A percentile compares a stretch with the other conserved stretches of the same genome.
These are phyloP conservation scores for Flagelloscypha sp. DNA, from an alignment of 768 basidiomycete species.

Conservation along the genomic window DNA sequence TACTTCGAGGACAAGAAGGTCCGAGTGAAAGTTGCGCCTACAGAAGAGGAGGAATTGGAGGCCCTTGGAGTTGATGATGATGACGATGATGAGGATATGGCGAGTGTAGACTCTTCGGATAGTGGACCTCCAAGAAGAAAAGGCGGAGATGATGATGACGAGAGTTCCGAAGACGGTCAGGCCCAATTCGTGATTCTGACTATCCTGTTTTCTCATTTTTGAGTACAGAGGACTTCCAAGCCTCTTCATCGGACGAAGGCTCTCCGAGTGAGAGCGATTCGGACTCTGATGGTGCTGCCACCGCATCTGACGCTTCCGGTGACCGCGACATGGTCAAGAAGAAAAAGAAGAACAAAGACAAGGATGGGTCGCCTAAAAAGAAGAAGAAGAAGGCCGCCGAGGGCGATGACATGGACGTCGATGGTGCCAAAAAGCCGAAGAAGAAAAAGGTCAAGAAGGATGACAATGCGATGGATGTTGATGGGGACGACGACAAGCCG, in stretches of 20 bases:
- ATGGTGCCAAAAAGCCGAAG: constrained; percentile 30
- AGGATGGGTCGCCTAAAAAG: constrained; percentile 16
- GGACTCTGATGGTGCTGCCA: constrained; percentile 61
- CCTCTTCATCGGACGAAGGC: constrained; percentile 77
- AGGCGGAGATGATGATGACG: constrained; percentile 60
- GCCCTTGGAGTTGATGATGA: constrained; percentile 59
- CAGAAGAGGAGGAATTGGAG: constrained; percentile 73
- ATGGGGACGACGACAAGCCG: constrained; percentile 24
- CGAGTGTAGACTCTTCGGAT: constrained; percentile 68
- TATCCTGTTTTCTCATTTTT: constrained; percentile 6
- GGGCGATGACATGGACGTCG: constrained; percentile 31
- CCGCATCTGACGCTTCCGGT: constrained; percentile 79
- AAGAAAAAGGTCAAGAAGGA: constrained; percentile 39
- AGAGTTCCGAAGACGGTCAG: constrained; percentile 67
- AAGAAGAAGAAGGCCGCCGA: constrained; percentile 38
- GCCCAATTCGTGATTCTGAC: constrained; percentile 3
- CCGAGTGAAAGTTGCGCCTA: constrained; percentile 91
- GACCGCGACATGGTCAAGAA: constrained; percentile 53
- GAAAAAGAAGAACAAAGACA: constrained; percentile 20
- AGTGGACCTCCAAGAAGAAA: constrained; percentile 47
- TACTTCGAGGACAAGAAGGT: constrained; percentile 90
- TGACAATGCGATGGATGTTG: constrained; percentile 42
- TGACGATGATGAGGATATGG: constrained; percentile 76
- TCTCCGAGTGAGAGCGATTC: constrained; percentile 75
- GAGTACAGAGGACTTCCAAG: constrained; percentile 78